Evolutionary conservation across 306 rosid genomes (phyloP).

Genomic region (Sicyos edulis): DNA sequence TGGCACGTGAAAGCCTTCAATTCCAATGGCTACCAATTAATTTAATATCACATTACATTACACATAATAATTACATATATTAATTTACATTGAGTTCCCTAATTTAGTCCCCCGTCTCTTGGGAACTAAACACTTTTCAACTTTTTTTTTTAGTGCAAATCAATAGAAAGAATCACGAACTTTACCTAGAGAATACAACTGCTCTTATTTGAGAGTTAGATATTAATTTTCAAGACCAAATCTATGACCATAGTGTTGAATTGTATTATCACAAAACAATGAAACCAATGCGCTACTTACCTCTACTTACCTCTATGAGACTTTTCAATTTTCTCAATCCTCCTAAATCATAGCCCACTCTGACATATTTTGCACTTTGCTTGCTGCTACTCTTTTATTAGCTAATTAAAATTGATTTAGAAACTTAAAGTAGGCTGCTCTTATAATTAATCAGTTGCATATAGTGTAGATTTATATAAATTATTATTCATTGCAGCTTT

Average conservation of each 20-base stretch:
- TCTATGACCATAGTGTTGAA: no score
- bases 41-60: neutral
- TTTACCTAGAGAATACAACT: no score
- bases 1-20: conserved; percentile 14
- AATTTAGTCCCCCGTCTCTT: neutral
- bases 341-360: neutral
- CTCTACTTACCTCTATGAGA: no score
- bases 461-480: no score
- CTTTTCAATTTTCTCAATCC: no score
- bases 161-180: no score
- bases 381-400: neutral
- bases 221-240: no score
- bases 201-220: no score
- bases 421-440: neutral
- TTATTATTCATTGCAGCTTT: neutral
- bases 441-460: neutral
- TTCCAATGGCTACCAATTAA: neutral
- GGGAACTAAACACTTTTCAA: neutral
- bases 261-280: no score
- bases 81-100: neutral
- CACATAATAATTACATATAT: neutral
- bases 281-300: no score
- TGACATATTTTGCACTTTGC: conserved; percentile 8
- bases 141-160: no score
- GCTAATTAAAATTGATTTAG: neutral